Evolutionary conservation across 2,329 filamentous ascomycete genomes (phyloP).

Genomic region (Ophiostoma populinum): DNA sequence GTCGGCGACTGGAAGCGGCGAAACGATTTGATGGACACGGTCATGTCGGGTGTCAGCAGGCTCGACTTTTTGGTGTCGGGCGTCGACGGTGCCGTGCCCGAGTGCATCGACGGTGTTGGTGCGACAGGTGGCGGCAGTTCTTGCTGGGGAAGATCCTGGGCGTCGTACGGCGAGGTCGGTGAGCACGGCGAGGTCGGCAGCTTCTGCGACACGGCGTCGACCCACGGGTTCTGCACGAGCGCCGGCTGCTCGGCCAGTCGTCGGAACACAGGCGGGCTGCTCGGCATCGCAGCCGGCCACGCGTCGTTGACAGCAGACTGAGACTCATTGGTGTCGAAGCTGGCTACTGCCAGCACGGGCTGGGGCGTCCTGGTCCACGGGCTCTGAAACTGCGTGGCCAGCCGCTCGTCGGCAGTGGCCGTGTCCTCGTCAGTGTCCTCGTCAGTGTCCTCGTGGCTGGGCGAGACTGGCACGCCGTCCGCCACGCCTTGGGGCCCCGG

Average conservation of each 20-base stretch:
- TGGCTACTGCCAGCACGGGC: not conserved
- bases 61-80: slow-evolving; percentile 15
- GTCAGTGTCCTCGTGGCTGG: not conserved
- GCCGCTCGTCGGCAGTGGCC: not conserved
- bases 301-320: too few relatives aligned
- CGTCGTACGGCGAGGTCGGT: too few relatives aligned
- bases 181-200: slow-evolving; percentile 6
- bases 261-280: not conserved
- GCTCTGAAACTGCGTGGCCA: slow-evolving; percentile 12
- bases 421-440: not conserved
- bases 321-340: slow-evolving; percentile 1
- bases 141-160: not conserved
- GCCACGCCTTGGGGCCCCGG: not conserved
- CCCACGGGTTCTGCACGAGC: slow-evolving; percentile 10
- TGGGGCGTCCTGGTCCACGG: slow-evolving; percentile 8
- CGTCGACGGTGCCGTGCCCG: slow-evolving; percentile 14
- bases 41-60: slow-evolving; percentile 27
- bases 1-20: slow-evolving; percentile 34
- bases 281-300: not conserved
- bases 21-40: slow-evolving; percentile 33
- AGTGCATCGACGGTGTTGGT: not conserved
- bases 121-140: not conserved
- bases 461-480: not conserved
- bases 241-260: not conserved
- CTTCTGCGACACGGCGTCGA: slow-evolving; percentile 1